Evolutionary conservation across 768 basidiomycete species (phyloP).

Genomic region (Antrodiella citrinella): DNA sequence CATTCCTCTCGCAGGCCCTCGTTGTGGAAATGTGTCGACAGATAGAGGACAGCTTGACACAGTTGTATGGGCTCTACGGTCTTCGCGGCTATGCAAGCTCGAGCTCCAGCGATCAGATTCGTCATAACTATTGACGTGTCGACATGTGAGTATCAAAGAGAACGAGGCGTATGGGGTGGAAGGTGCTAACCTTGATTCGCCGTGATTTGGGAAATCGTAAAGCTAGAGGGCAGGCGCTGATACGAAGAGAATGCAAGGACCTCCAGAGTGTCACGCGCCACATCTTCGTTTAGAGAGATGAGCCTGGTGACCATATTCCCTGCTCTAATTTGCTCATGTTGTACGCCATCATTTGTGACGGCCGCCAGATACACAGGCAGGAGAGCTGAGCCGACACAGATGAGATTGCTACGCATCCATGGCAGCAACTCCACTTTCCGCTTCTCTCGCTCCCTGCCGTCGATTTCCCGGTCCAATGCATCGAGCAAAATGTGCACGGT

Average conservation of each 20-base stretch:
- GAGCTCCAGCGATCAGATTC: neutral
- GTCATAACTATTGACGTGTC: neutral
- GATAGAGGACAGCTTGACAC: neutral
- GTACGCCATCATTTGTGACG: neutral
- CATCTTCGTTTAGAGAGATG: neutral
- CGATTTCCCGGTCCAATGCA: neutral
- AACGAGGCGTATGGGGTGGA: too few relatives aligned
- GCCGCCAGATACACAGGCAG: neutral
- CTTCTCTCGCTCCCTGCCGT: neutral
- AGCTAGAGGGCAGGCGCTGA: neutral
- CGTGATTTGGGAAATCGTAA: neutral
- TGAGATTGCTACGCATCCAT: neutral
- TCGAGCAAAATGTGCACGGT: neutral
- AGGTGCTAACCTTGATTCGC: neutral
- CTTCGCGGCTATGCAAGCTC: neutral
- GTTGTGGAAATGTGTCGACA: neutral
- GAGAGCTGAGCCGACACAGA: neutral
- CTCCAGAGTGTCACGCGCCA: neutral
- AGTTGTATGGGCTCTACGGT: neutral
- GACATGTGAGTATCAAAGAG: neutral
- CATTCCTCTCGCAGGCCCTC: neutral
- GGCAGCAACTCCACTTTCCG: neutral
- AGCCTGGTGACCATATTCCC: neutral
- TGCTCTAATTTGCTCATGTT: neutral
- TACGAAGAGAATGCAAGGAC: neutral